phyloP scores from a whole-genome alignment of 176 grass and related monocot species.

The Puccinellia tenuiflora region DNA sequence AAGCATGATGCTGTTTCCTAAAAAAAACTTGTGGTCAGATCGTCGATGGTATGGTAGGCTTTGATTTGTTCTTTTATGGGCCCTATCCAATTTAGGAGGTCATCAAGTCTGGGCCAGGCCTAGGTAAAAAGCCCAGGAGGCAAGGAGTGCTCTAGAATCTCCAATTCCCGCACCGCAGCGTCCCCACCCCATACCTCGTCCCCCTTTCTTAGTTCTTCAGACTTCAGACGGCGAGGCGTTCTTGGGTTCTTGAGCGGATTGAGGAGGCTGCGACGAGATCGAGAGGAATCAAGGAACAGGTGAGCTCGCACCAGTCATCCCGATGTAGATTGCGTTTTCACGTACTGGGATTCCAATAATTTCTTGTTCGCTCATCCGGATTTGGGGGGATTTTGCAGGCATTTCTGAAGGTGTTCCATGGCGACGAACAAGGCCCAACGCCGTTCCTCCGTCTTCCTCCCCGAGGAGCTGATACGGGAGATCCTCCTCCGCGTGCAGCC shows the following conservation, averaged over 20 bases:
- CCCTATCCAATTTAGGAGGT: not conserved
- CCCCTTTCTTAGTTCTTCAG: not conserved
- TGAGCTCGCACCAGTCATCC: not conserved
- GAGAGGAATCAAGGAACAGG: not conserved
- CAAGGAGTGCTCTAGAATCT: not conserved
- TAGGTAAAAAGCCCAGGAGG: not conserved
- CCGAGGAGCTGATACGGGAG: not conserved
- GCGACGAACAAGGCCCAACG: not conserved
- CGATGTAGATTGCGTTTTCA: not conserved
- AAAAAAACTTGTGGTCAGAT: too few species aligned
- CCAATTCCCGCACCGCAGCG: not conserved
- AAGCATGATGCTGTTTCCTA: too few species aligned
- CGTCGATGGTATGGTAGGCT: not conserved
- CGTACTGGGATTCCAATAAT: not conserved
- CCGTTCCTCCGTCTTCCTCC: not conserved
- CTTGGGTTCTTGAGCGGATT: not conserved
- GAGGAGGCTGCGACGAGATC: not conserved
- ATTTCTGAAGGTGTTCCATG: not conserved
- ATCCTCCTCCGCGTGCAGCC: conserved; percentile 9
- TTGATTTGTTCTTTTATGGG: not conserved
- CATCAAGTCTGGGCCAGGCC: not conserved
- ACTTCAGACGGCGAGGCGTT: not conserved
- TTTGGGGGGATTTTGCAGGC: not conserved
- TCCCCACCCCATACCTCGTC: not conserved
- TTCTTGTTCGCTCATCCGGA: not conserved